These are phyloP conservation scores for Plectosphaerella plurivora DNA, from an alignment of 2,329 filamentous ascomycete genomes.

Conservation along the genomic window DNA sequence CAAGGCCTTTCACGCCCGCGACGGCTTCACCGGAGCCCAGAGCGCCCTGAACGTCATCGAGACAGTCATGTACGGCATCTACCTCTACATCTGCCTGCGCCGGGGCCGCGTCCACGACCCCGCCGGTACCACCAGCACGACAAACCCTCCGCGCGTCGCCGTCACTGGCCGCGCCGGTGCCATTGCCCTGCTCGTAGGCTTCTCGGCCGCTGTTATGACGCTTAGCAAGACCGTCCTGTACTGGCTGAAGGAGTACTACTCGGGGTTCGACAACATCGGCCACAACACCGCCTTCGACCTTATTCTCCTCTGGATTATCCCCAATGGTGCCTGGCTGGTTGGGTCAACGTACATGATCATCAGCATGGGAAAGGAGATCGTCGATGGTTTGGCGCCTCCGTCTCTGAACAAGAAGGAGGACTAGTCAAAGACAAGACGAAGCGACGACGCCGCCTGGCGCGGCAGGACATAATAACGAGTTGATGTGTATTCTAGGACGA, in stretches of 20 bases:
- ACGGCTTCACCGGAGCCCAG: slow-evolving; percentile 78
- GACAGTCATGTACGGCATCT: slow-evolving; percentile 55
- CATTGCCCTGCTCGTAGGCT: slow-evolving; percentile 41
- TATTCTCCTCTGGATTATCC: slow-evolving; percentile 51
- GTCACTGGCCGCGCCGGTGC: slow-evolving; percentile 39
- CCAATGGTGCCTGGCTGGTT: slow-evolving; percentile 54
- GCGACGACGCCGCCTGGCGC: neutral
- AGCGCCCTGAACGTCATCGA: slow-evolving; percentile 65
- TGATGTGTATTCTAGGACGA: no score
- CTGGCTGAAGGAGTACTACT: slow-evolving; percentile 54
- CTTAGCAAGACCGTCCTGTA: slow-evolving; percentile 59
- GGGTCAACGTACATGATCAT: slow-evolving; percentile 48
- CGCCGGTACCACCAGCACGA: slow-evolving; percentile 14
- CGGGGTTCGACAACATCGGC: slow-evolving; percentile 51
- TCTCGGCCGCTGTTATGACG: slow-evolving; percentile 54
- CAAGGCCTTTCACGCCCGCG: slow-evolving; percentile 60
- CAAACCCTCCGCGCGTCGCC: slow-evolving; percentile 16
- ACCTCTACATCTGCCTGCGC: slow-evolving; percentile 41
- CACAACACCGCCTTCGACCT: slow-evolving; percentile 45
- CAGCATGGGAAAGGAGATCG: slow-evolving; percentile 42
- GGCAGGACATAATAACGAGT: neutral
- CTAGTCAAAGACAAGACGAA: slow-evolving; percentile 15
- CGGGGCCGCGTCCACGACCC: slow-evolving; percentile 14
- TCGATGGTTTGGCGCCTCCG: slow-evolving; percentile 37
- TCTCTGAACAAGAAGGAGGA: slow-evolving; percentile 33